These are phyloP conservation scores for Tirmania nivea DNA, from an alignment of 495 filamentous ascomycete genomes.

Conservation along the genomic window DNA sequence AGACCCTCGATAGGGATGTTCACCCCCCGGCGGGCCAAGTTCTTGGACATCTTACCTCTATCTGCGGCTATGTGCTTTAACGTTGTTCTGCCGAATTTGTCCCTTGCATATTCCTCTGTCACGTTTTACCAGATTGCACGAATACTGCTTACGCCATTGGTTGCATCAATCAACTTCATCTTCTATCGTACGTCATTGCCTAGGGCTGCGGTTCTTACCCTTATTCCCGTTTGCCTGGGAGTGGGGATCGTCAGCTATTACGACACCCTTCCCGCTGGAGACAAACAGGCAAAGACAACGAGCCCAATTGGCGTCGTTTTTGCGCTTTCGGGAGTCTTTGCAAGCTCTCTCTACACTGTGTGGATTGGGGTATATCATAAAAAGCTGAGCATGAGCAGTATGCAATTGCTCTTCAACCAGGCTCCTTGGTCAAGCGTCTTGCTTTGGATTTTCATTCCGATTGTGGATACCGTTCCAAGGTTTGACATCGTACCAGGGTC, in stretches of 20 bases:
- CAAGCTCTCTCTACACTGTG: constrained; percentile 46
- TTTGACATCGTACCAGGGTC: constrained; percentile 28
- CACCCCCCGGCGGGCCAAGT: constrained; percentile 29
- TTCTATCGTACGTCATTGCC: constrained; percentile 42
- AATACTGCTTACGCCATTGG: constrained; percentile 46
- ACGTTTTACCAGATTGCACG: constrained; percentile 58
- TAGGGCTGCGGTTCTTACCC: constrained; percentile 28
- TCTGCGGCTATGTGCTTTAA: constrained; percentile 46
- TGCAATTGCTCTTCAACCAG: constrained; percentile 55
- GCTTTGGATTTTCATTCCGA: constrained; percentile 43
- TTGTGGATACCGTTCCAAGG: constrained; percentile 38
- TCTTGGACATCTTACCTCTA: constrained; percentile 40
- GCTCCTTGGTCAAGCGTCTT: constrained; percentile 41
- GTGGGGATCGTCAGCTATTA: constrained; percentile 52
- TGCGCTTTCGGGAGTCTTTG: constrained; percentile 39
- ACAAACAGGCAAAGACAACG: constrained; percentile 29
- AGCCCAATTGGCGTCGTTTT: constrained; percentile 37
- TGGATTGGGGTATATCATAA: constrained; percentile 47
- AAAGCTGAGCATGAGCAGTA: constrained; percentile 42
- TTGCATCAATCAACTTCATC: constrained; percentile 43
- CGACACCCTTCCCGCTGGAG: constrained; percentile 34
- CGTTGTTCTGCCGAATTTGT: constrained; percentile 54
- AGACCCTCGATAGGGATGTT: constrained; percentile 40
- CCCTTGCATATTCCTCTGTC: constrained; percentile 46
- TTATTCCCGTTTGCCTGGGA: constrained; percentile 43